Evolutionary conservation across 2,329 filamentous ascomycete species (phyloP).

Genomic region (Fusarium irregulare): DNA sequence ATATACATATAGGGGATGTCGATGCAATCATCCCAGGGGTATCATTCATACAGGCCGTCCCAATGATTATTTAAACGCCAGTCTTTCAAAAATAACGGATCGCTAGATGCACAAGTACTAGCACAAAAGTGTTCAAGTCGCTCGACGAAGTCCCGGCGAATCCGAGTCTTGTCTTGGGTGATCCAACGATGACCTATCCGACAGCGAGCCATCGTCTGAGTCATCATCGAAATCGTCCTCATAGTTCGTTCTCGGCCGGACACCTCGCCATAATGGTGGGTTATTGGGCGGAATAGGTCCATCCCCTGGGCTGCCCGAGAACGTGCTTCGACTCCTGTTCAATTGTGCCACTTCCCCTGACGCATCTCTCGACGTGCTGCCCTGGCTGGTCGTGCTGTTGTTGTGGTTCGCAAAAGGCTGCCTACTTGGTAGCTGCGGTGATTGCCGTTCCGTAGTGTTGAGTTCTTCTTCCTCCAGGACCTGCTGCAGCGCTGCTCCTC

Average conservation of each 20-base stretch:
- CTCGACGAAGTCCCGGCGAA: slow-evolving; percentile 37
- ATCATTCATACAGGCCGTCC: slow-evolving; percentile 33
- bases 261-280: slow-evolving; percentile 59
- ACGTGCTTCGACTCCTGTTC: slow-evolving; percentile 40
- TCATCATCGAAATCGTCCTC: slow-evolving; percentile 49
- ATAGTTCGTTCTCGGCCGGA: slow-evolving; percentile 49
- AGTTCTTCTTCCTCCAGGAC: slow-evolving; percentile 66
- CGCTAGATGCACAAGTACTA: slow-evolving; percentile 47
- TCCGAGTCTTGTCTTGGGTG: slow-evolving; percentile 45
- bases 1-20: slow-evolving; percentile 12
- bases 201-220: slow-evolving; percentile 48
- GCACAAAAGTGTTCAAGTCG: slow-evolving; percentile 25
- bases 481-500: slow-evolving; percentile 66
- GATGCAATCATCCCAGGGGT: slow-evolving; percentile 24
- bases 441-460: slow-evolving; percentile 32
- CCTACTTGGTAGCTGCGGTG: slow-evolving; percentile 13
- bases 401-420: slow-evolving; percentile 31
- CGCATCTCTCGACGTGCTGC: slow-evolving; percentile 42
- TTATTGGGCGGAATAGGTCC: slow-evolving; percentile 47
- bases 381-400: slow-evolving; percentile 35
- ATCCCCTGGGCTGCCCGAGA: slow-evolving; percentile 43
- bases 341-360: slow-evolving; percentile 37
- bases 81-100: slow-evolving; percentile 39
- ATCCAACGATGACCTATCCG: slow-evolving; percentile 47
- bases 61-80: slow-evolving; percentile 19